phyloP scores from a whole-genome alignment of 2,329 filamentous ascomycete species.

The Madurella mycetomatis region DNA sequence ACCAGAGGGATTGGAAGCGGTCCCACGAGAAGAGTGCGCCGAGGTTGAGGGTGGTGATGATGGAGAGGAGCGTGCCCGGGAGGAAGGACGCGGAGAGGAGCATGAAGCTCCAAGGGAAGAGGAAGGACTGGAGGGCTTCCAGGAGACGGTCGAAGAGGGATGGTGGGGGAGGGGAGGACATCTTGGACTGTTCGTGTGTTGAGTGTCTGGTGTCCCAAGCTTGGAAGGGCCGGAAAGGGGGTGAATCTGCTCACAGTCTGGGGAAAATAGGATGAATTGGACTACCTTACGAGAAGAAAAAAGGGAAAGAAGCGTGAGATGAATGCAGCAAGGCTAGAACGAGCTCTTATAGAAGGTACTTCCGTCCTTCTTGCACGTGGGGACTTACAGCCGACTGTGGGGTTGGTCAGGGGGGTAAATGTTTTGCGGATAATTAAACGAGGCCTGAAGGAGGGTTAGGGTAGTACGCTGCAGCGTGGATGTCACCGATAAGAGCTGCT shows the following conservation, averaged over 20 bases:
- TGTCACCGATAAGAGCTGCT: slow-evolving; percentile 4
- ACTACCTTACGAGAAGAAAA: too few species aligned
- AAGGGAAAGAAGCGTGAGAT: not conserved
- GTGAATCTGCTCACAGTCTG: too few species aligned
- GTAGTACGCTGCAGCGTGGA: not conserved
- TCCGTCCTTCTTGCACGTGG: too few species aligned
- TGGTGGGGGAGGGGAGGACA: not conserved
- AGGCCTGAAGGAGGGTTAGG: not conserved
- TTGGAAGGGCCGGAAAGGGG: too few species aligned
- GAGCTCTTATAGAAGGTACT: too few species aligned
- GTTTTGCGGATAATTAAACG: not conserved
- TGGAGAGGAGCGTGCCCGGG: slow-evolving; percentile 44
- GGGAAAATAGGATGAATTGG: too few species aligned
- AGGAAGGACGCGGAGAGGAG: slow-evolving; percentile 44
- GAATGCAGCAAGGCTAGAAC: too few species aligned
- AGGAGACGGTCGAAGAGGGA: not conserved
- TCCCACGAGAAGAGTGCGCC: slow-evolving; percentile 38
- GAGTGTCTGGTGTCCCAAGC: too few species aligned
- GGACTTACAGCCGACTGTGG: not conserved
- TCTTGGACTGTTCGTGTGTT: too few species aligned
- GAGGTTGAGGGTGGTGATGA: slow-evolving; percentile 36
- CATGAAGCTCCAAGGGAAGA: slow-evolving; percentile 46
- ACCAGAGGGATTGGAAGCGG: slow-evolving; percentile 49
- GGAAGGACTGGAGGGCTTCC: not conserved
- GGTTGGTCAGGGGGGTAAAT: not conserved